phyloP scores from a whole-genome alignment of 2,329 filamentous ascomycete species.

The Calonectria pauciramosa region DNA sequence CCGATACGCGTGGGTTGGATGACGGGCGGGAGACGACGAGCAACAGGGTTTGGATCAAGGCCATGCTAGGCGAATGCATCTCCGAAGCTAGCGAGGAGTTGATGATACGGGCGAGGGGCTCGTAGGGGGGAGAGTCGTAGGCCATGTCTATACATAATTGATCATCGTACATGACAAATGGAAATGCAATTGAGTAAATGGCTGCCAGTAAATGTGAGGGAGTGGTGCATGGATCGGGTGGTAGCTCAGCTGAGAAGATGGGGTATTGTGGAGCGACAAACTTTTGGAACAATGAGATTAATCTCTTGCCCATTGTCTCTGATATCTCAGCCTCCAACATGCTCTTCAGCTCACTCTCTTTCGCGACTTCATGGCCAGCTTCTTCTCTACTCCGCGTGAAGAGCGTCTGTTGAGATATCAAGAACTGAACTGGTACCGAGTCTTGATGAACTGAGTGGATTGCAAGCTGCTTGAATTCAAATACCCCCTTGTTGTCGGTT shows the following conservation, averaged over 20 bases:
- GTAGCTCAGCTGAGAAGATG: constrained; percentile 27
- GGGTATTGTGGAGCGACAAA: constrained; percentile 30
- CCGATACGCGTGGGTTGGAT: constrained; percentile 34
- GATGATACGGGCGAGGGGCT: constrained; percentile 29
- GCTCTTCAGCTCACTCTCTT: constrained; percentile 9
- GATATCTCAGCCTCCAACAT: constrained; percentile 21
- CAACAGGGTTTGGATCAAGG: constrained; percentile 25
- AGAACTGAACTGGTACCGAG: constrained; percentile 31
- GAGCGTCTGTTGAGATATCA: constrained; percentile 28
- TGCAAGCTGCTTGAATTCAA: constrained; percentile 39
- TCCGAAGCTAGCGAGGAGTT: constrained; percentile 27
- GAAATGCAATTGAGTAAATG: constrained; percentile 34
- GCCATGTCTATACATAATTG: constrained; percentile 39
- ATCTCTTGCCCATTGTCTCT: constrained; percentile 11
- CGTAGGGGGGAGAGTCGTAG: constrained; percentile 37
- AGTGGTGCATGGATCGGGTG: constrained; percentile 17
- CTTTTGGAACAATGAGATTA: constrained; percentile 25
- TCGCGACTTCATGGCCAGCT: constrained; percentile 2
- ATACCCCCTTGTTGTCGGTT: constrained; percentile 28
- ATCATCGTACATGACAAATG: constrained; percentile 38
- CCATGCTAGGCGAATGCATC: constrained; percentile 32
- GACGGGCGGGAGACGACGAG: constrained; percentile 26
- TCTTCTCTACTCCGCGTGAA: constrained; percentile 32
- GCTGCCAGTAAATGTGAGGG: constrained; percentile 28
- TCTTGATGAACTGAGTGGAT: constrained; percentile 32